Evolutionary conservation across 2,329 filamentous ascomycete species (phyloP).

Genomic region (Xenoacremonium recifei): DNA sequence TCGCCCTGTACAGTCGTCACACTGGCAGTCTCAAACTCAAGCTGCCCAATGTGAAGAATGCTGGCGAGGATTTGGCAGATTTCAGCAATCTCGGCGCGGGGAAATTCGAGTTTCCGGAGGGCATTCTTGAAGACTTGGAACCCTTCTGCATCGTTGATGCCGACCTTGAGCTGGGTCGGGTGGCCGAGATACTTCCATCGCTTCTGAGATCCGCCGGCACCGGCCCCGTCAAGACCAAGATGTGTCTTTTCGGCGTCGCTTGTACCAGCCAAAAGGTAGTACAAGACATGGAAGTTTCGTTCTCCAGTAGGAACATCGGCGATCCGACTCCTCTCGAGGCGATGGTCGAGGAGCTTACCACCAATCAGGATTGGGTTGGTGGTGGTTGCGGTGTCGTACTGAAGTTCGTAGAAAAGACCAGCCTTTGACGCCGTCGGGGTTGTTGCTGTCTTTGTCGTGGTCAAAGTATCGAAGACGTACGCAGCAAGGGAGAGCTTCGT

Average conservation of each 20-base stretch:
- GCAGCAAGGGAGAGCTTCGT: conserved; percentile 90
- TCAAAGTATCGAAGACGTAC: conserved; percentile 94
- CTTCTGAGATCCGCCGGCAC: conserved; percentile 59
- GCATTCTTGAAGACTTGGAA: conserved; percentile 98
- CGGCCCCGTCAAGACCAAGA: conserved; percentile 59
- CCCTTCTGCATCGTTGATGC: conserved; percentile 91
- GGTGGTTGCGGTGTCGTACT: conserved; percentile 88
- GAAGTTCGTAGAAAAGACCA: conserved; percentile 91
- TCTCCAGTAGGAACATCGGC: conserved; percentile 92
- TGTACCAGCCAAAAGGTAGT: conserved; percentile 92
- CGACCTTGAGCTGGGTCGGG: conserved; percentile 93
- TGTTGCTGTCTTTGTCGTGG: conserved; percentile 94
- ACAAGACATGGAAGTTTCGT: conserved; percentile 92
- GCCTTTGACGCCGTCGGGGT: conserved; percentile 95
- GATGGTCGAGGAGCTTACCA: conserved; percentile 90
- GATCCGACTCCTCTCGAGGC: conserved; percentile 87
- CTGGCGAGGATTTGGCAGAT: conserved; percentile 92
- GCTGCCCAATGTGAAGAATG: conserved; percentile 95
- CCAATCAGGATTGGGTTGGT: conserved; percentile 86
- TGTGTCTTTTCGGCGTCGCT: conserved; percentile 88
- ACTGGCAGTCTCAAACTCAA: conserved; percentile 84
- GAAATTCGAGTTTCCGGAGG: conserved; percentile 89
- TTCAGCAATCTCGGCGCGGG: conserved; percentile 89
- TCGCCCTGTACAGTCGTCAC: conserved; percentile 77
- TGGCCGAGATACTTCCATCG: conserved; percentile 96